These are phyloP conservation scores for Pleomassaria siparia DNA, from an alignment of 2,329 filamentous ascomycete genomes.

Conservation along the genomic window DNA sequence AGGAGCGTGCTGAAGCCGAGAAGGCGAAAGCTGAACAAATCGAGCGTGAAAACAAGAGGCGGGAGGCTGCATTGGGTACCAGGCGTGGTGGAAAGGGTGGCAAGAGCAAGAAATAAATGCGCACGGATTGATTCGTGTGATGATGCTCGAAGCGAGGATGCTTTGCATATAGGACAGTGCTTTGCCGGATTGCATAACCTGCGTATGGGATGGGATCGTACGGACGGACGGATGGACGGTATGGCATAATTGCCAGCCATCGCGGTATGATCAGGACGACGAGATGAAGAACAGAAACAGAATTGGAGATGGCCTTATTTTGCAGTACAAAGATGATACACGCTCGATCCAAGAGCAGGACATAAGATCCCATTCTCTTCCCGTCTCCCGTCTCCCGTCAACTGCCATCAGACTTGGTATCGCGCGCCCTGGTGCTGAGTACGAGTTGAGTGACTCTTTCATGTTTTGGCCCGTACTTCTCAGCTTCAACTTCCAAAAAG, in stretches of 20 bases:
- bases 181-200: conserved; percentile 26
- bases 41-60: conserved; percentile 51
- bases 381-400: neutral
- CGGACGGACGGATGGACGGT: neutral
- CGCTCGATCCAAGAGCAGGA: neutral
- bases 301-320: neutral
- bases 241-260: neutral
- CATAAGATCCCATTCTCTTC: neutral
- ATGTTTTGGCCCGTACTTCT: neutral
- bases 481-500: neutral
- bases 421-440: neutral
- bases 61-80: conserved; percentile 47
- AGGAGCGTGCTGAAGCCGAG: conserved; percentile 57
- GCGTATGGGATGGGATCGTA: conserved; percentile 17
- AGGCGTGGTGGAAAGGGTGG: conserved; percentile 47
- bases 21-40: conserved; percentile 55
- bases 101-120: conserved; percentile 35
- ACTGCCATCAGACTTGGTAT: neutral
- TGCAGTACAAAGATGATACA: neutral
- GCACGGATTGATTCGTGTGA: neutral
- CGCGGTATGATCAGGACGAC: neutral
- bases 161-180: conserved; percentile 5
- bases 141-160: neutral
- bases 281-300: neutral
- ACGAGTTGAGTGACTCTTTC: neutral